Conservation (phyloP, 1,284 basidiomycete species). For the Volvariella surrecta region DNA sequence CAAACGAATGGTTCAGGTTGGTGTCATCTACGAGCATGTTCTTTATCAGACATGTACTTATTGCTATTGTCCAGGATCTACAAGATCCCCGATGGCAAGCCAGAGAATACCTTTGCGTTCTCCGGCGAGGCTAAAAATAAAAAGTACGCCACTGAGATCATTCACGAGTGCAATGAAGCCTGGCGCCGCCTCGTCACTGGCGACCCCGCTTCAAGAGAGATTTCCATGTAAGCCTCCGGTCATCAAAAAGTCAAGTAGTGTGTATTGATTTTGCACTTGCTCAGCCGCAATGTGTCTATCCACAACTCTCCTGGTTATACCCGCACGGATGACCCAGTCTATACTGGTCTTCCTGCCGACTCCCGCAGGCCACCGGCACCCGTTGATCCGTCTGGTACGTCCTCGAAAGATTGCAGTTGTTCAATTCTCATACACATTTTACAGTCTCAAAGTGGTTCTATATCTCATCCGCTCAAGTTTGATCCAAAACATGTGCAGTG, state of each 20-base stretch:
- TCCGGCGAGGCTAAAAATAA: conserved; percentile 99
- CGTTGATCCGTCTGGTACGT: conserved; percentile 81
- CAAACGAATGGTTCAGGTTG: conserved; percentile 89
- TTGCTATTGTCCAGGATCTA: conserved; percentile 69
- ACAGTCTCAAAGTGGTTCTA: conserved; percentile 87
- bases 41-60: background rate
- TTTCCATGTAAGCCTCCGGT: conserved; percentile 80
- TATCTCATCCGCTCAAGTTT: conserved; percentile 79
- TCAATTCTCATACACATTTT: conserved; percentile 23
- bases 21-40: background rate
- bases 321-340: conserved; percentile 53
- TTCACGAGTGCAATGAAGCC: conserved; percentile 98
- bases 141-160: conserved; percentile 98
- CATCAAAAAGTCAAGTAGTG: no score
- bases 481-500: conserved; percentile 12
- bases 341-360: conserved; percentile 68
- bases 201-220: conserved; percentile 68
- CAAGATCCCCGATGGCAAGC: conserved; percentile 98
- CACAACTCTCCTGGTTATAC: conserved; percentile 70
- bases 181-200: conserved; percentile 93
- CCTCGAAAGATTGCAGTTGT: conserved; percentile 7
- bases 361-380: conserved; percentile 78
- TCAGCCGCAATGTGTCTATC: conserved; percentile 64
- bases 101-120: conserved; percentile 99
- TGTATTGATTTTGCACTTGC: background rate